Conservation (phyloP, 2,329 filamentous ascomycete genomes). For the Alternaria conjuncta region DNA sequence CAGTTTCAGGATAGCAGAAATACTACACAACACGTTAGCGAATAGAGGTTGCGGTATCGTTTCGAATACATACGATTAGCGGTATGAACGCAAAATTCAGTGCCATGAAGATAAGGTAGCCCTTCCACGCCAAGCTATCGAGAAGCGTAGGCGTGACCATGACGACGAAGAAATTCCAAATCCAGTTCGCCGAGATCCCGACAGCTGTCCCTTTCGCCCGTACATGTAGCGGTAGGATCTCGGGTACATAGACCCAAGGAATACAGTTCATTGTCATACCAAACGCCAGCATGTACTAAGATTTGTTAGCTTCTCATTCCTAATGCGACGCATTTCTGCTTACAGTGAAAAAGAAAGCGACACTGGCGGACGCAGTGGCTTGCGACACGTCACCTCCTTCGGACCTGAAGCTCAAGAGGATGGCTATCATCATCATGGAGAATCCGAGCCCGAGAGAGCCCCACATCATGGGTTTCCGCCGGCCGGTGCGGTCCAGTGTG, state of each 20-base stretch:
- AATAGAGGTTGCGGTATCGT: background rate
- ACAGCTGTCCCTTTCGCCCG: slow-evolving; percentile 59
- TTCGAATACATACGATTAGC: slow-evolving; percentile 42
- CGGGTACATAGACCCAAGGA: slow-evolving; percentile 59
- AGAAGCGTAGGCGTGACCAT: slow-evolving; percentile 61
- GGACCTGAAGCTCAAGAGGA: slow-evolving; percentile 53
- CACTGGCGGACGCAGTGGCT: slow-evolving; percentile 53
- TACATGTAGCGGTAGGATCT: slow-evolving; percentile 59
- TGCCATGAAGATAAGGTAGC: slow-evolving; percentile 61
- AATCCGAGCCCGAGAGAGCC: slow-evolving; percentile 40
- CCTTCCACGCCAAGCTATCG: slow-evolving; percentile 57
- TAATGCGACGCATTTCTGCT: slow-evolving; percentile 4
- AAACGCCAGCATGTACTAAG: slow-evolving; percentile 34
- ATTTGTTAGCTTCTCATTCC: background rate
- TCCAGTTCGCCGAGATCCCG: slow-evolving; percentile 58
- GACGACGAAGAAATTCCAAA: slow-evolving; percentile 58
- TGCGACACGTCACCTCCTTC: slow-evolving; percentile 43
- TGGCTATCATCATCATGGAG: slow-evolving; percentile 42
- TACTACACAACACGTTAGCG: slow-evolving; percentile 35
- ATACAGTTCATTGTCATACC: slow-evolving; percentile 41
- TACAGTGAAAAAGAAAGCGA: slow-evolving; percentile 59
- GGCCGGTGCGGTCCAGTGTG: slow-evolving; percentile 40
- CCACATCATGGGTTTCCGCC: slow-evolving; percentile 42
- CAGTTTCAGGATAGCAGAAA: slow-evolving; percentile 51
- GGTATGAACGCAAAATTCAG: slow-evolving; percentile 56